Base-by-base conservation (phyloP, 768 basidiomycete genomes). In the Leccinum truebloodii region DNA sequence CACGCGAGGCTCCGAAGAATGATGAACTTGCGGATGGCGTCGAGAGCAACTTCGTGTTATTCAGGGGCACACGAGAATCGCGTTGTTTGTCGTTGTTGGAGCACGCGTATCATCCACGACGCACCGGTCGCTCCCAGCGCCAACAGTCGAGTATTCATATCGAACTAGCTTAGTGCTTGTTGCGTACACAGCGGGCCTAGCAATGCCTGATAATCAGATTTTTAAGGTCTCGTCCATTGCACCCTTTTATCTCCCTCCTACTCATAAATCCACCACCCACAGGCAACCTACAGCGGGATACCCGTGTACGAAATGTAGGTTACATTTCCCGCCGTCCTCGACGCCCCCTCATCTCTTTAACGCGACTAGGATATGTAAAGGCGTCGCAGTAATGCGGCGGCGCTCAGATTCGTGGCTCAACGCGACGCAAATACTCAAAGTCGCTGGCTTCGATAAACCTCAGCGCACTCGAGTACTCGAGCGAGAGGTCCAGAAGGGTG, bases 361-460 rank as follows among this genome's bases (percentile, higher is more conserved):
- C 77, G 75, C 81, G 80, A 72, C 65, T 66, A 94, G 92, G 91
- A 92, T 94, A 88, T 91, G 87, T 79, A 93, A 94, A 72, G 89
- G 91, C 56, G 92, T 98, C 71, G 96, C 97, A 57, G 94, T 98
- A 63, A 99, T 99, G 97, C 87, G 96, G 52, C 85, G 97, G 69
- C 89, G 95, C 73, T 84, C 92, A 39, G 97, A 99, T 77, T 91
- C 90, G 46, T 99, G 97, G 92, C 83, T 99, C 59, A 99, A 99
- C 83, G 97, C 97, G 76, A 99, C 97, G 1, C 94, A 96, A 73
- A 97, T 99, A 64, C 86, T 99, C 70, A 99, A 99, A 75, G 96
- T 99, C 67, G 97, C 95, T 30, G 97, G 96, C 10, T 98, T 98
- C 68, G 97, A 99, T 79, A 99, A 99, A 74, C 97, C 97, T 1